Evolutionary conservation across 1,284 basidiomycete species (phyloP), one percentile per base, ranked within the genome.

Genomic region (Hortiboletus rubellus): DNA sequence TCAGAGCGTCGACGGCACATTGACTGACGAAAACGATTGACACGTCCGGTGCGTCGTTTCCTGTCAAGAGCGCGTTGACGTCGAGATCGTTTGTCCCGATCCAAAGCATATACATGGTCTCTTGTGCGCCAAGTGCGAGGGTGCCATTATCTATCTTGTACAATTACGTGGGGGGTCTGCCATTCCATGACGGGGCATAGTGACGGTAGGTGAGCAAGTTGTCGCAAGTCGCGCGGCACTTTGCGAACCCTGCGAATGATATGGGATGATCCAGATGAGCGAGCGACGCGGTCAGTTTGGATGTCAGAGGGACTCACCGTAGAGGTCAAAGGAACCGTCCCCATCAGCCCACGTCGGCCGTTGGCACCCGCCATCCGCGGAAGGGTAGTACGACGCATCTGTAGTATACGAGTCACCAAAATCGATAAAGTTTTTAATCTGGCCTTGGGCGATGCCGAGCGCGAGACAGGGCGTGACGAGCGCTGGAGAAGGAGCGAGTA

Each of bases 31-130:
- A 67, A 8, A 79, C 77, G 53, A 81, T 63, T 5, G 76, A 79
- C 9, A 77, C 75, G 1, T 71, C 74, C 0, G 72, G 66, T 0
- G 65, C 58, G 50, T 73, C 66, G 7, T 66, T 59, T 2, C 77
- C 78, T 1, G 76, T 78, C 22, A 79, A 49, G n/a, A 80, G 63
- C 27, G 68, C 73, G 34, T 61, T 64, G 27, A 45, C 72, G 7
- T 79, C 80, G 8, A 80, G 66, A 61, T 80, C 79, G 59, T 80
- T 80, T 17, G 79, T 79, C 8, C 79, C 79, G 54, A 81, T 81
- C 80, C 79, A 81, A 7, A 81, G 68, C 18, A 77, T 77, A 59
- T 77, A 80, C 14, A 80, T 61, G 7, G 80, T 81, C 47, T 76
- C 71, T 11, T 74, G 63, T 0, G 74, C 58, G 30, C 46, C 46